These are phyloP conservation scores for Sugiyamaella valdiviana DNA, from an alignment of 805 yeast species.

Conservation along the genomic window DNA sequence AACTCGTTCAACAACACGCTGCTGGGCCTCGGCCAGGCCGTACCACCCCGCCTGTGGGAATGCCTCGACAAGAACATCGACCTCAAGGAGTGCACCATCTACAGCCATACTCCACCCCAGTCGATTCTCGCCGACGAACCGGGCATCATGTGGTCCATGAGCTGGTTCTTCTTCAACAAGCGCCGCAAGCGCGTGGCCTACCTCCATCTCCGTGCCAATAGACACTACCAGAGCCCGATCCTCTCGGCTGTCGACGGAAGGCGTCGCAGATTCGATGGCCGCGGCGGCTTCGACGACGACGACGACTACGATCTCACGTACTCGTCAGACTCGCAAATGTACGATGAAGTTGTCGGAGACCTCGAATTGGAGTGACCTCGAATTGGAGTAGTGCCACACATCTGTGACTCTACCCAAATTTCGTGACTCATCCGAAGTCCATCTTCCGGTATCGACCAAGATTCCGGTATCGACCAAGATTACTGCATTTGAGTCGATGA, in stretches of 20 bases:
- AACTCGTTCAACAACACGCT: constrained; percentile 70
- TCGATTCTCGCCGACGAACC: constrained; percentile 62
- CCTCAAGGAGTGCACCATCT: constrained; percentile 45
- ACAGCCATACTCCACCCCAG: constrained; percentile 40
- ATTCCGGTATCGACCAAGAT: no score
- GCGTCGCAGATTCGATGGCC: constrained; percentile 24
- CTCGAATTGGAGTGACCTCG: constrained; percentile 35
- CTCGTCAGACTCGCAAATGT: constrained; percentile 19
- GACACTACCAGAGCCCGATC: constrained; percentile 37
- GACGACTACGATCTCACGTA: constrained; percentile 43
- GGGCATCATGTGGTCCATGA: constrained; percentile 62
- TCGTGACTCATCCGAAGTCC: neutral
- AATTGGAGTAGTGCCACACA: no score
- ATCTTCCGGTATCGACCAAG: neutral
- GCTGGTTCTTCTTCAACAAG: constrained; percentile 90
- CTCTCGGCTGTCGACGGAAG: constrained; percentile 20
- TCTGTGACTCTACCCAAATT: neutral
- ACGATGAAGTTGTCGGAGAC: constrained; percentile 39
- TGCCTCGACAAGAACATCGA: constrained; percentile 78
- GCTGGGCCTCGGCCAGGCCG: constrained; percentile 45
- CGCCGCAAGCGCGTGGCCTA: constrained; percentile 88
- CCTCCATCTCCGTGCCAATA: constrained; percentile 57
- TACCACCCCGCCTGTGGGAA: constrained; percentile 79
- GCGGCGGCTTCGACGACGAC: constrained; percentile 36
- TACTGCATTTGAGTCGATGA: no score